Conservation (phyloP, 1,139 yeast species). For the Williopsis jadinii region DNA sequence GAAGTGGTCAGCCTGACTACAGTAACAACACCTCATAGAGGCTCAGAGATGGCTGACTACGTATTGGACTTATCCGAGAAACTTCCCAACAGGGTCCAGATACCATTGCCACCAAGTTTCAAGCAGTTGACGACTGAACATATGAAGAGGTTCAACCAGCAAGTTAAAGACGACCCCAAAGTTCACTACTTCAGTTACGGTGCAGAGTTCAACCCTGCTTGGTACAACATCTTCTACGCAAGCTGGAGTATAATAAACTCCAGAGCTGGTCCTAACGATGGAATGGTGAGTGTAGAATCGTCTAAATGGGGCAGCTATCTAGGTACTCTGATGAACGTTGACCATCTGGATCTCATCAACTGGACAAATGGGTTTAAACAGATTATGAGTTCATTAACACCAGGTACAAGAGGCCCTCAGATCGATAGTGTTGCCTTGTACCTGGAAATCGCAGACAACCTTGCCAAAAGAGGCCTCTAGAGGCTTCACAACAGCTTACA, state of each 20-base stretch:
- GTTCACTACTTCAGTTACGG: constrained; percentile 83
- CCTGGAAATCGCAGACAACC: constrained; percentile 61
- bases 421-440: constrained; percentile 75
- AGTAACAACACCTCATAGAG: constrained; percentile 81
- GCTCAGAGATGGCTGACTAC: constrained; percentile 79
- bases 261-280: constrained; percentile 63
- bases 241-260: constrained; percentile 56
- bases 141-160: constrained; percentile 47
- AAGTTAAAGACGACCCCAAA: constrained; percentile 45
- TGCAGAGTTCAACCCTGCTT: constrained; percentile 57
- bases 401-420: constrained; percentile 27
- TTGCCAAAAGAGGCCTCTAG: constrained; percentile 53
- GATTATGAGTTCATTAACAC: constrained; percentile 12
- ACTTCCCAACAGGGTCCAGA: constrained; percentile 3
- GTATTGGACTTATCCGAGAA: constrained; percentile 32
- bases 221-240: constrained; percentile 53
- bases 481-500: not conserved
- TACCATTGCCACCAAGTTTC: constrained; percentile 39
- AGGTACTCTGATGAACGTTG: constrained; percentile 74
- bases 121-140: constrained; percentile 54
- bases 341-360: constrained; percentile 79
- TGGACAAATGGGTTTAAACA: constrained; percentile 61
- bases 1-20: constrained; percentile 71
- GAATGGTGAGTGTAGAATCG: constrained; percentile 73
- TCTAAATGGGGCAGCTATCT: constrained; percentile 78